These are phyloP conservation scores for Fragaria ananassa DNA, from an alignment of 306 rosid genomes.

Conservation along the genomic window DNA sequence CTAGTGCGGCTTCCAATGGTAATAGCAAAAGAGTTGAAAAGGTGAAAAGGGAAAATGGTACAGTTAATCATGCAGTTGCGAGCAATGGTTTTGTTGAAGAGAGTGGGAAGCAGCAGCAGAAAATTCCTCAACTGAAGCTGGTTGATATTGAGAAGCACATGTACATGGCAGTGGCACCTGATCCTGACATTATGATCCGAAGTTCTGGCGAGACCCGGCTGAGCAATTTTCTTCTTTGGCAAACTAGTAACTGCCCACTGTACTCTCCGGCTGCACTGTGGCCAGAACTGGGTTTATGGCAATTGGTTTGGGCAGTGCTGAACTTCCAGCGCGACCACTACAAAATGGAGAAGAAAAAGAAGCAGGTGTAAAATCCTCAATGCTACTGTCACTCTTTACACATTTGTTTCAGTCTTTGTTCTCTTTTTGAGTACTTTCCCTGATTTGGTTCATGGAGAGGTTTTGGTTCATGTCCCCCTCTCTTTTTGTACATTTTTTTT, in stretches of 20 bases:
- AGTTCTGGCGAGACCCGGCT: slow-evolving; percentile 64
- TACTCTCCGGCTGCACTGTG: slow-evolving; percentile 67
- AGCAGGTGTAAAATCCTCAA: slow-evolving; percentile 19
- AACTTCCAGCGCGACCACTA: slow-evolving; percentile 54
- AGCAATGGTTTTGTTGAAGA: slow-evolving; percentile 27
- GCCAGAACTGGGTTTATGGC: slow-evolving; percentile 75
- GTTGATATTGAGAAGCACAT: slow-evolving; percentile 59
- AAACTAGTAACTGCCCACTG: slow-evolving; percentile 52
- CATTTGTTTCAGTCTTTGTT: too few relatives aligned
- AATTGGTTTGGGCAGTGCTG: slow-evolving; percentile 60
- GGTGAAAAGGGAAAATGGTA: slow-evolving; percentile 2
- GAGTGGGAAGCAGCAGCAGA: slow-evolving; percentile 16
- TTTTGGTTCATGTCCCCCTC: too few relatives aligned
- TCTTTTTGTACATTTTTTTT: too few relatives aligned
- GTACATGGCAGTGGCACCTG: slow-evolving; percentile 77
- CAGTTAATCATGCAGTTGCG: slow-evolving; percentile 15
- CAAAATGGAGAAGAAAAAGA: slow-evolving; percentile 61
- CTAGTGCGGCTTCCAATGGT: slow-evolving; percentile 10
- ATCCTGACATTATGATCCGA: slow-evolving; percentile 65
- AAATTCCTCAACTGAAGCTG: slow-evolving; percentile 41
- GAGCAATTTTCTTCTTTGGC: slow-evolving; percentile 83
- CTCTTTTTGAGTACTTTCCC: too few relatives aligned
- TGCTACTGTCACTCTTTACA: too few relatives aligned
- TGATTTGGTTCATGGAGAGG: too few relatives aligned
- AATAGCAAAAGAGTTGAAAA: neutral